phyloP scores from a whole-genome alignment of 371 early-diverging fungal genomes.

The Mucor mucedo region DNA sequence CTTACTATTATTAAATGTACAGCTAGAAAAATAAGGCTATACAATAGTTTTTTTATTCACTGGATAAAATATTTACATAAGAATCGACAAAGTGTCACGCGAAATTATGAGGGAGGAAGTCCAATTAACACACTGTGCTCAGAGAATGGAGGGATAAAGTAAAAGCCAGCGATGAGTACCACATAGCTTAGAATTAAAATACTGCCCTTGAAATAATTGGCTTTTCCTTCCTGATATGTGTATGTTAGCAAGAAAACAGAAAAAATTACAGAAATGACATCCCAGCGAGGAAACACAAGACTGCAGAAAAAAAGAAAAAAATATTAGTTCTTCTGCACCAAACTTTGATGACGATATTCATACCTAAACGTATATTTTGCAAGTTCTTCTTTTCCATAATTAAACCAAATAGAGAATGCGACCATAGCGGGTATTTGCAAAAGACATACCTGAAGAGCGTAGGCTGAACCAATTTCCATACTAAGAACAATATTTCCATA shows the following conservation, averaged over 20 bases:
- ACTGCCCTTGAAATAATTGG: conserved; percentile 96
- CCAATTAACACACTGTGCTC: conserved; percentile 24
- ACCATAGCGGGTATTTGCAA: conserved; percentile 94
- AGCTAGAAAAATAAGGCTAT: too few relatives aligned
- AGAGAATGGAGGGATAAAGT: conserved; percentile 64
- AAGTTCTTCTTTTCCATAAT: conserved; percentile 50
- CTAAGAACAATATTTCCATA: conserved; percentile 91
- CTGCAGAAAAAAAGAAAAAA: conserved; percentile 41
- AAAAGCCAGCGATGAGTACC: conserved; percentile 81
- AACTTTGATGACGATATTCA: conserved; percentile 1
- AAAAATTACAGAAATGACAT: conserved; percentile 84
- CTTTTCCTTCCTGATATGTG: conserved; percentile 92
- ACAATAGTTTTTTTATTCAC: too few relatives aligned
- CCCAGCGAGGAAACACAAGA: conserved; percentile 95
- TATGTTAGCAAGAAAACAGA: conserved; percentile 87
- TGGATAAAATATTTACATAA: too few relatives aligned
- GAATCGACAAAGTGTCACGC: too few relatives aligned
- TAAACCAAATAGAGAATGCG: conserved; percentile 78
- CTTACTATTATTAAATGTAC: too few relatives aligned
- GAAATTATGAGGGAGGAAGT: neutral
- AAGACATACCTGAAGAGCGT: conserved; percentile 94
- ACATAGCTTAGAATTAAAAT: conserved; percentile 85
- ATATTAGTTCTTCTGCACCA: conserved; percentile 4
- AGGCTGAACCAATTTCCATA: conserved; percentile 96
- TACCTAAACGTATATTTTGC: conserved; percentile 53